These are phyloP conservation scores for Gonapodya sp. DNA, from an alignment of 192 early-diverging fungal species.

Conservation along the genomic window DNA sequence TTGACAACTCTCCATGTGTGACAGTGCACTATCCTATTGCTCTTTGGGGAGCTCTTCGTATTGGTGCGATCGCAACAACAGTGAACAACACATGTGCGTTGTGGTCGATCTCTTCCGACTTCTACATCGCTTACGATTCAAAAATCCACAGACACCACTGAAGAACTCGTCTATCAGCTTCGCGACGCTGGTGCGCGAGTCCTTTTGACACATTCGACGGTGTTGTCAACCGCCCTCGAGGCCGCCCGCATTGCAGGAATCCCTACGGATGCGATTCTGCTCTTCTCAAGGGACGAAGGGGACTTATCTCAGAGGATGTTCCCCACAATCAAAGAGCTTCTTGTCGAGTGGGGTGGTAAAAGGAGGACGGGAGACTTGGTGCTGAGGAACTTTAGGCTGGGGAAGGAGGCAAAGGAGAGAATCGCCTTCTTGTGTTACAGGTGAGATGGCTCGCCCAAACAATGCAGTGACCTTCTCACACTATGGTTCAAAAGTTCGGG, in stretches of 20 bases:
- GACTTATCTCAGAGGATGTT: neutral
- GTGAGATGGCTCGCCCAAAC: no score
- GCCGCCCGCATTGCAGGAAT: neutral
- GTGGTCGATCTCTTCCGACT: no score
- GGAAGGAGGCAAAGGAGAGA: neutral
- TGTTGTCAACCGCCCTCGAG: neutral
- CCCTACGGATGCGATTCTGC: neutral
- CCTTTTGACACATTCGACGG: neutral
- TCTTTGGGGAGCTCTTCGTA: neutral
- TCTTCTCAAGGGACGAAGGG: neutral
- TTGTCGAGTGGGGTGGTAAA: neutral
- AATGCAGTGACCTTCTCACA: neutral
- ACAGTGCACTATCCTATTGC: conserved; percentile 6
- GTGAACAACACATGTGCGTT: neutral
- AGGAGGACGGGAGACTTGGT: neutral
- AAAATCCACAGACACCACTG: conserved; percentile 4
- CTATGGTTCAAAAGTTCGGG: neutral
- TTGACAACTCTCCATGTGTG: neutral
- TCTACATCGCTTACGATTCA: no score
- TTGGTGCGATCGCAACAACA: neutral
- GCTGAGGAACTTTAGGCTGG: neutral
- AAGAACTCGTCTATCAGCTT: neutral
- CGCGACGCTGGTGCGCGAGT: neutral
- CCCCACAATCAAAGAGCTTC: neutral
- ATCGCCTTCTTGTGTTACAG: conserved; percentile 4